Evolutionary conservation across 345 rosid species (phyloP), one percentile per base, ranked within the genome.

Genomic region (Aquilaria malaccensis): DNA sequence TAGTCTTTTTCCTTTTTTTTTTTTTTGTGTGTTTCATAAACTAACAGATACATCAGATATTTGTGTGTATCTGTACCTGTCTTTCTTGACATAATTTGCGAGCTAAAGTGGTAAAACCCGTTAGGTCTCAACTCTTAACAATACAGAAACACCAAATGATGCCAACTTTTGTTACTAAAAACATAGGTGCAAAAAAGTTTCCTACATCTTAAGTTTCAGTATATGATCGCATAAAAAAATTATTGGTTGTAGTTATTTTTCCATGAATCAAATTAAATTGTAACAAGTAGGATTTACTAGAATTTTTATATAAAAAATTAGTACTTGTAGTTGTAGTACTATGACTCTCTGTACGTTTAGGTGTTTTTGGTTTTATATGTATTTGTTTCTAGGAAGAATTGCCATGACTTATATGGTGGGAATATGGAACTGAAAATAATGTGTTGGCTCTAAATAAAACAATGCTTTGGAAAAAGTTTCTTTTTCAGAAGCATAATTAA

Each of bases 51-150:
- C 22, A 22, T 22, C 22, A 22, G 22, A 22, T 22, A 22, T n/a
- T 22, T 22, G 22, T 22, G 22, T 22, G 22, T 22, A 22, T 22
- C 22, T 22, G 22, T 22, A 22, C 22, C 22, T 22, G 22, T 22
- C 22, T 43, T 33, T 41, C 67, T 68, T 62, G 67, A 66, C 76
- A 67, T 74, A 57, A 60, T 53, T 63, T 30, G 2, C 13, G 68
- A 74, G 60, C 52, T 56, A 66, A 43, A 64, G 59, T 61, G 22
- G 22, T 22, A 22, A 61, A 61, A 61, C 47, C 6, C 48, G 13
- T 7, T 12, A 46, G 59, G 30, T 14, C 22, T 22, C 22, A 22
- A 22, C 22, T 22, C 22, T 22, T 22, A 22, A 22, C 0, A 22
- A 22, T 22, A 22, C 22, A 22, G 22, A 22, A 22, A 22, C 22